phyloP scores from a whole-genome alignment of 108 stramenopile genomes.

The Mediolabrus comicus region DNA sequence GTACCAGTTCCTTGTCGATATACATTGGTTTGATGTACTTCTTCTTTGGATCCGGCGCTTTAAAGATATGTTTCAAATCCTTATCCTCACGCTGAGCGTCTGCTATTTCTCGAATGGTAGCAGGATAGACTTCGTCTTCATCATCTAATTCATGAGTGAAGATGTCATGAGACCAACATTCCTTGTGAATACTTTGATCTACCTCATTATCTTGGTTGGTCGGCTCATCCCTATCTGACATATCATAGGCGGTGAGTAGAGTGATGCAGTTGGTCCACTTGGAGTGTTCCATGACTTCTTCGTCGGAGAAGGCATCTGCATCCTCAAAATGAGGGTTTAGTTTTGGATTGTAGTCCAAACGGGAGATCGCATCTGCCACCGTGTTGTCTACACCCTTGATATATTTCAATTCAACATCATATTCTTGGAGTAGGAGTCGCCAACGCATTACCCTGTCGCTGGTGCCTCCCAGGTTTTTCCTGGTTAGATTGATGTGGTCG shows the following conservation, averaged over 20 bases:
- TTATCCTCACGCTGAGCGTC: neutral
- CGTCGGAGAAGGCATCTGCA: too few relatives aligned
- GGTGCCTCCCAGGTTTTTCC: conserved; percentile 1
- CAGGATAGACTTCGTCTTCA: conserved; percentile 10
- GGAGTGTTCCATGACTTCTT: neutral
- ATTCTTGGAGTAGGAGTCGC: conserved; percentile 11
- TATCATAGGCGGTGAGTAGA: neutral
- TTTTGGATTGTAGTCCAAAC: conserved; percentile 4
- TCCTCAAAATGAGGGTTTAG: neutral
- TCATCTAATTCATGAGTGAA: neutral
- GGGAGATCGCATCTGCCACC: conserved; percentile 16
- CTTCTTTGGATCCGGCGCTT: neutral
- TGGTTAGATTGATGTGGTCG: conserved; percentile 8
- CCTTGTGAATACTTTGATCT: neutral
- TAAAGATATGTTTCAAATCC: neutral
- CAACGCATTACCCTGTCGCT: conserved; percentile 3
- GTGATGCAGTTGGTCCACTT: neutral
- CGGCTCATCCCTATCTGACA: too few relatives aligned
- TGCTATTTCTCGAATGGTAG: conserved; percentile 1
- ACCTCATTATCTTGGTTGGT: neutral
- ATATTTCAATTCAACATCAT: conserved; percentile 2
- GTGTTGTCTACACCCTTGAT: conserved; percentile 28
- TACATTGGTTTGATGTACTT: neutral
- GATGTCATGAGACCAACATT: neutral
- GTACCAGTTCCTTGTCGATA: neutral